Percentiles rank a stretch among this genome's conserved stretches.
Conservation (phyloP, 1,139 yeast genomes). For the Pichia sp. region DNA sequence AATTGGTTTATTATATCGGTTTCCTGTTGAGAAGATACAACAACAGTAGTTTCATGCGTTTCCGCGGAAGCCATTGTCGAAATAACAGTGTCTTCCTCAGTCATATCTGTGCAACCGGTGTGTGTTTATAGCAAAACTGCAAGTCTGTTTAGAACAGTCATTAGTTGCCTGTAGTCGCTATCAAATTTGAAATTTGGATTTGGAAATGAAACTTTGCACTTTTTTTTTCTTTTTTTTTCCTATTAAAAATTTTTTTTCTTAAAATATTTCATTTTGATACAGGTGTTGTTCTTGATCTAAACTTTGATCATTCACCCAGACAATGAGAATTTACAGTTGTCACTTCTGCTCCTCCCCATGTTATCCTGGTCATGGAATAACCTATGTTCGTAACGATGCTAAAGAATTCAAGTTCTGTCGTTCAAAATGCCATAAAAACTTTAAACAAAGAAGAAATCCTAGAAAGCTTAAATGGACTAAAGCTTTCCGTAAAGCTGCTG, state of each 20-base stretch:
- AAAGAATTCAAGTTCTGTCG: slow-evolving; percentile 96
- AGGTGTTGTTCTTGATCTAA: background rate
- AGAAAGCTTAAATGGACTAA: slow-evolving; percentile 98
- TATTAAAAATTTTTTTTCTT: background rate
- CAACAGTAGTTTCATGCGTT: background rate
- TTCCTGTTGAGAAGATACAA: background rate
- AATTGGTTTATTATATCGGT: slow-evolving; percentile 17
- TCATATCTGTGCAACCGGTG: background rate
- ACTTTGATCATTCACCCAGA: background rate
- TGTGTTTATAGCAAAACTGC: background rate
- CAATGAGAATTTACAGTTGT: slow-evolving; percentile 89
- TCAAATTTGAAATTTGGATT: background rate
- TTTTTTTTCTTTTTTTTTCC: background rate
- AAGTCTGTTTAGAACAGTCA: background rate
- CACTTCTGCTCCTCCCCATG: slow-evolving; percentile 98
- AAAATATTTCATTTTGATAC: background rate
- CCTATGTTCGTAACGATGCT: slow-evolving; percentile 97
- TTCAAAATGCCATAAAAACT: slow-evolving; percentile 94
- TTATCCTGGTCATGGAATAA: slow-evolving; percentile 95
- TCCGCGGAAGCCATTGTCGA: background rate
- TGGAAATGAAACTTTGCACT: background rate
- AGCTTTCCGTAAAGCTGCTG: slow-evolving; percentile 98
- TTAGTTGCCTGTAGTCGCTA: background rate
- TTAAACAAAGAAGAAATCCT: slow-evolving; percentile 98
- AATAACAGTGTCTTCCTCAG: background rate